Percentiles rank a stretch among this genome's conserved stretches.
Conservation (phyloP, 2,329 filamentous ascomycete species). For the Sporothrix inflata region DNA sequence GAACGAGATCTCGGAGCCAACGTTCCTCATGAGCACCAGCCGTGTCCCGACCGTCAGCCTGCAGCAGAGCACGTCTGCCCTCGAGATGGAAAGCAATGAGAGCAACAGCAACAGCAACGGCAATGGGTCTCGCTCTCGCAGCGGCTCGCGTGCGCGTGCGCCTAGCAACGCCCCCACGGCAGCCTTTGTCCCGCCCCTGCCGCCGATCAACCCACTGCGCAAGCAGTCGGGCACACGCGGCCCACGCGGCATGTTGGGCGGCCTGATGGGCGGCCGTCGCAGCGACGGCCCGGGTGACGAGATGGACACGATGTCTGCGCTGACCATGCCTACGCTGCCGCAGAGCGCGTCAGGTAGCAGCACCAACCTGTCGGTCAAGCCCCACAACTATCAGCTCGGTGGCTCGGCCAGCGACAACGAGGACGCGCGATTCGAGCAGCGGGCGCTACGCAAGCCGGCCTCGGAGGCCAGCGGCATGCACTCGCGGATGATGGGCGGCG, state of each 20-base stretch:
- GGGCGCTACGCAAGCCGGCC: constrained; percentile 49
- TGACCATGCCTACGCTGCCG: constrained; percentile 41
- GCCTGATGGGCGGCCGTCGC: constrained; percentile 39
- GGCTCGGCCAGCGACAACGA: constrained; percentile 47
- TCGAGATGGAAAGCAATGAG: constrained; percentile 35
- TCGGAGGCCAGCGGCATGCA: constrained; percentile 44
- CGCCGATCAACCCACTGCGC: constrained; percentile 62
- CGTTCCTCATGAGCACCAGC: constrained; percentile 51
- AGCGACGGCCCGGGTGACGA: constrained; percentile 39
- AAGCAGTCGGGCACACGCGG: constrained; percentile 44
- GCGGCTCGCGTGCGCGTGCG: constrained; percentile 46
- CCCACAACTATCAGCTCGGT: constrained; percentile 34
- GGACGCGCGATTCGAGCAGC: constrained; percentile 43
- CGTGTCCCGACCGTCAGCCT: constrained; percentile 50
- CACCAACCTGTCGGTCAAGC: constrained; percentile 28
- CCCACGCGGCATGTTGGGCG: constrained; percentile 47
- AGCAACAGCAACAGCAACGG: constrained; percentile 36
- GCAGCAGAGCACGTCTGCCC: constrained; percentile 37
- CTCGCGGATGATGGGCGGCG: constrained; percentile 29
- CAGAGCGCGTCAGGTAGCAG: constrained; percentile 33
- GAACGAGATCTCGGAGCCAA: constrained; percentile 56
- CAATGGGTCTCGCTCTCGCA: constrained; percentile 40
- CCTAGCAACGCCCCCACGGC: constrained; percentile 42
- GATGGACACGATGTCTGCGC: constrained; percentile 32
- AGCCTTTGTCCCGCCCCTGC: constrained; percentile 49